Evolutionary conservation across 2,329 filamentous ascomycete genomes (phyloP).

Genomic region (Emmonsiellopsis sp.): DNA sequence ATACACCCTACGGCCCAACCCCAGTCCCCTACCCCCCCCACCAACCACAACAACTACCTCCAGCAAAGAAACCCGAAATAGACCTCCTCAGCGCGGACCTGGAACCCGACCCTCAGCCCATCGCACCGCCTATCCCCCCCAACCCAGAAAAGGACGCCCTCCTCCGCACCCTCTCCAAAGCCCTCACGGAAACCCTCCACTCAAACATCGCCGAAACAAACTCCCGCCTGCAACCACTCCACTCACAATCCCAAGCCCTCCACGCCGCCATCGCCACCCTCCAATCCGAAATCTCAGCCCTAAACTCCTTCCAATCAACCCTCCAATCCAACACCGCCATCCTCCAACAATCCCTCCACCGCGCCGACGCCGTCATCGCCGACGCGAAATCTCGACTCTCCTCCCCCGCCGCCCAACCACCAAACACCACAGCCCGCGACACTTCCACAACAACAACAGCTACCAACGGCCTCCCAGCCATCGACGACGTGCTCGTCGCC

Average conservation of each 20-base stretch:
- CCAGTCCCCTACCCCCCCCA: conserved; percentile 16
- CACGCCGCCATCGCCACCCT: conserved; percentile 58
- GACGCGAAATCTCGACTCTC: conserved; percentile 53
- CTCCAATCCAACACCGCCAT: conserved; percentile 70
- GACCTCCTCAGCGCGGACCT: conserved; percentile 57
- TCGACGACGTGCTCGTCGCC: conserved; percentile 88
- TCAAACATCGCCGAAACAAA: conserved; percentile 62
- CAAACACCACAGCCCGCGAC: conserved; percentile 9
- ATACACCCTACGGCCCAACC: conserved; percentile 14
- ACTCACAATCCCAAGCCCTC: conserved; percentile 71
- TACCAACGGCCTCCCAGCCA: conserved; percentile 49
- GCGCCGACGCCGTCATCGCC: conserved; percentile 69
- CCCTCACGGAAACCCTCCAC: conserved; percentile 59
- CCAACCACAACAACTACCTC: conserved; percentile 11
- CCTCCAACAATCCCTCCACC: conserved; percentile 64
- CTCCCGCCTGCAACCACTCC: conserved; percentile 63
- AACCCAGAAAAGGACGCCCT: conserved; percentile 94
- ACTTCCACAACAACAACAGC: conserved; percentile 5
- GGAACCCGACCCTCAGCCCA: conserved; percentile 44
- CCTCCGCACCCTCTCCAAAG: conserved; percentile 62
- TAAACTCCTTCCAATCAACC: conserved; percentile 61
- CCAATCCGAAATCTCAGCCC: conserved; percentile 61
- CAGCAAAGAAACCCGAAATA: conserved; percentile 24
- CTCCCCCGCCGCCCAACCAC: not conserved
- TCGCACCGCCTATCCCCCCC: conserved; percentile 79